Conservation (phyloP, 1,284 basidiomycete species). For the Ustilago curta region DNA sequence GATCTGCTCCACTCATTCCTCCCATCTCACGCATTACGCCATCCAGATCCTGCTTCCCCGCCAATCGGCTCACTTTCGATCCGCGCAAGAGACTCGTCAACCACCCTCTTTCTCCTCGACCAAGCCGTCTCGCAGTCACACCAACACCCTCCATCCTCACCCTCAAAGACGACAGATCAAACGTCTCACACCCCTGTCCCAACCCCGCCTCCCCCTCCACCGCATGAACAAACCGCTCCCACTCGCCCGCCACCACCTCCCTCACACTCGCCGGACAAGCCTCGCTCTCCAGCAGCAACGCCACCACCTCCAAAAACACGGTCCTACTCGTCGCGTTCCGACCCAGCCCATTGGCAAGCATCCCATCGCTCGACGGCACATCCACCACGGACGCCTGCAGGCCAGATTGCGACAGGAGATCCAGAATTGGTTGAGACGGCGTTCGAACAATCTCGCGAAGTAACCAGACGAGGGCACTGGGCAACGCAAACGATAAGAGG, state of each 20-base stretch:
- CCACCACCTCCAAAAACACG: constrained; percentile 36
- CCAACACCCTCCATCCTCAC: constrained; percentile 32
- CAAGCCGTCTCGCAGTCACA: constrained; percentile 17
- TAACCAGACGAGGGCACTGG: constrained; percentile 70
- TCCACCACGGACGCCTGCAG: constrained; percentile 26
- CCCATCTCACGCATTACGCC: neutral
- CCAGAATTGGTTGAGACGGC: constrained; percentile 27
- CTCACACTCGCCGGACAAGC: constrained; percentile 29
- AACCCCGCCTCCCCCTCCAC: constrained; percentile 6
- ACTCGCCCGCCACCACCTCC: constrained; percentile 18
- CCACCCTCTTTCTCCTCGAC: constrained; percentile 11
- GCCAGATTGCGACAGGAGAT: constrained; percentile 18
- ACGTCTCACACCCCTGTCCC: constrained; percentile 31
- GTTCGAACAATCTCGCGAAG: constrained; percentile 33
- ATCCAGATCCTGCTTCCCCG: neutral
- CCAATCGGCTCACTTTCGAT: neutral
- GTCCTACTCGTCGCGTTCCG: constrained; percentile 32
- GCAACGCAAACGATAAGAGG: constrained; percentile 72
- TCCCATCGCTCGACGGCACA: constrained; percentile 28
- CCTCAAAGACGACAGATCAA: constrained; percentile 22
- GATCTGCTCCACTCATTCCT: constrained; percentile 1
- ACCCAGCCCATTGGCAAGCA: constrained; percentile 28
- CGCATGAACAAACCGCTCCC: constrained; percentile 18
- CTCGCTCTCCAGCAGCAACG: constrained; percentile 39
- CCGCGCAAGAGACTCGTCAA: constrained; percentile 6